Evolutionary conservation across 2,329 filamentous ascomycete genomes (phyloP), one percentile per base, ranked within the genome.

Genomic region (Apiospora phragmitis): DNA sequence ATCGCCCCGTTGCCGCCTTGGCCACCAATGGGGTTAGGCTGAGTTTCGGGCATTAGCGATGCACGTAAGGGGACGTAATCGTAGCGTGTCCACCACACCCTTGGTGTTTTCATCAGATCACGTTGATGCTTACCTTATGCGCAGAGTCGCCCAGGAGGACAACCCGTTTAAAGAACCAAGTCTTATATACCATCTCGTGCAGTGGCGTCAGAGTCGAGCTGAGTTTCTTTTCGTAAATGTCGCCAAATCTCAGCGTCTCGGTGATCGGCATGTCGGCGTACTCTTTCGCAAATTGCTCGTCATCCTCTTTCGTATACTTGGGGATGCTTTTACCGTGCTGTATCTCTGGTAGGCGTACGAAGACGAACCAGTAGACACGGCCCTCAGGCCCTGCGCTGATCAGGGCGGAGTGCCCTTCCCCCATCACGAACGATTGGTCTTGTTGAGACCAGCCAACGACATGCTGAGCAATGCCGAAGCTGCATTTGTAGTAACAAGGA

Each of bases 291-390:
- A 81, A 76, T 3, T 70, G 21, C 3, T 72, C 74, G 59, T 81
- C 78, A 55, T 82, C 80, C 26, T 79, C 75, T 42, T 76, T 76
- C 2, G 78, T 78, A 71, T 77, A 83, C 8, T 69, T 73, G 0
- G 80, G 80, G 18, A 81, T 81, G 5, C 80, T 75, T 4, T 76
- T 74, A 1, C 77, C 77, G 65, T 76, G 76, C 32, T 76, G 77
- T 3, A 75, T 70, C 43, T 80, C 73, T 2, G 76, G 72, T 4
- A 80, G 71, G 65, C 77, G 77, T 29, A 77, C 72, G 45, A 81
- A 81, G 21, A 81, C 69, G 67, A 83, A 83, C 79, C 80, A 82
- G 74, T 80, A 84, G 0, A 80, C 71, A 0, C 77, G 72, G 4
- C 74, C 69, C 1, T 76, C 72, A 3, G 80, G 78, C 0, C 79